Conservation (phyloP, 306 rosid genomes). For the Parietaria judaica region DNA sequence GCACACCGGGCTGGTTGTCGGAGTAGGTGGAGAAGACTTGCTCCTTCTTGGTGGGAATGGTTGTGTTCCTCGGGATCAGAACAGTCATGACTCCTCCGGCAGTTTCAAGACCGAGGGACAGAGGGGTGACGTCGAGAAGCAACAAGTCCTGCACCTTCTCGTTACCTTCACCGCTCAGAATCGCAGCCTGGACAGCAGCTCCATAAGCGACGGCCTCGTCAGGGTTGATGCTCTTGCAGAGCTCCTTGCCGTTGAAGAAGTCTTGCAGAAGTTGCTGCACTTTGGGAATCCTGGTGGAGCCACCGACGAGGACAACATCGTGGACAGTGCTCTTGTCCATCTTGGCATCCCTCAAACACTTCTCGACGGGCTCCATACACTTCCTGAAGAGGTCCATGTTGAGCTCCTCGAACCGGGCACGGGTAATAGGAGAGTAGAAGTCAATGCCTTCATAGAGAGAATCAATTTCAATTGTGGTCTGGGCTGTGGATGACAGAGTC, state of each 20-base stretch:
- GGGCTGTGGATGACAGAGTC: constrained; percentile 62
- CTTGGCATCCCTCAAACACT: constrained; percentile 63
- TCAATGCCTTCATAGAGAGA: constrained; percentile 54
- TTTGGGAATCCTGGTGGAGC: constrained; percentile 64
- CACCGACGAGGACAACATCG: constrained; percentile 67
- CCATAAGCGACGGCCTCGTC: constrained; percentile 79
- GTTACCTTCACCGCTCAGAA: constrained; percentile 56
- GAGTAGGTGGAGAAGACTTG: constrained; percentile 59
- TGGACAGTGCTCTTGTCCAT: constrained; percentile 54
- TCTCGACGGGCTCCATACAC: constrained; percentile 69
- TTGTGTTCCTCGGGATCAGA: constrained; percentile 55
- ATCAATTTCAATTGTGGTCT: constrained; percentile 61
- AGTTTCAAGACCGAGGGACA: constrained; percentile 48
- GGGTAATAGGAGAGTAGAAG: constrained; percentile 50
- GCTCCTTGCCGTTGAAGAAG: constrained; percentile 64
- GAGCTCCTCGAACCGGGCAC: constrained; percentile 64
- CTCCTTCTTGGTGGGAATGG: constrained; percentile 67
- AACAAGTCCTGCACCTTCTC: constrained; percentile 56
- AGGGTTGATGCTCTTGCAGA: constrained; percentile 64
- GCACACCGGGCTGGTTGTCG: constrained; percentile 54
- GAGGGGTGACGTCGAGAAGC: constrained; percentile 55
- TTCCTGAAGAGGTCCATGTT: constrained; percentile 66
- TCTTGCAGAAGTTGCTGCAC: constrained; percentile 63
- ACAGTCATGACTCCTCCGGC: constrained; percentile 61
- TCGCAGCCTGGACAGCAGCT: constrained; percentile 67